Conservation (phyloP, 352 stramenopile species). For the Globisporangium lucens region DNA sequence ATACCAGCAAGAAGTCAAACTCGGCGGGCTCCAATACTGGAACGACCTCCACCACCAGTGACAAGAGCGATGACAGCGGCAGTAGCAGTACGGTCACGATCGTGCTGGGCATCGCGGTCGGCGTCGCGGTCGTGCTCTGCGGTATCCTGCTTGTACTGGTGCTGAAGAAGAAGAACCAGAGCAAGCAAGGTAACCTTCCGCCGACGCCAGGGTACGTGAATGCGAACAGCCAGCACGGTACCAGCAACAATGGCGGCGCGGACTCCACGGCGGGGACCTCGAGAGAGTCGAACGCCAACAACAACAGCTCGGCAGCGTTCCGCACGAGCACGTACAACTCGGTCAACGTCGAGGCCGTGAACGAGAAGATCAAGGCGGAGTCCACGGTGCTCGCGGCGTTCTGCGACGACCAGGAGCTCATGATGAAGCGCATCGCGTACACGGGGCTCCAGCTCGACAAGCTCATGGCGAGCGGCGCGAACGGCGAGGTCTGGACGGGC, state of each 20-base stretch:
- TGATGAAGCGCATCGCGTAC: not conserved
- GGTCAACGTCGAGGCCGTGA: not conserved
- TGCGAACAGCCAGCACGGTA: slow-evolving; percentile 15
- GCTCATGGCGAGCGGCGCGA: not conserved
- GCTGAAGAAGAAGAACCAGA: slow-evolving; percentile 22
- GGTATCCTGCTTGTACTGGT: slow-evolving; percentile 9
- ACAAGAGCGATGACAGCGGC: not conserved
- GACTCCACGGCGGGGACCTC: not conserved
- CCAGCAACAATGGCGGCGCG: not conserved
- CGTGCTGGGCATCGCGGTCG: slow-evolving; percentile 22
- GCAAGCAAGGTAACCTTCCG: slow-evolving; percentile 20
- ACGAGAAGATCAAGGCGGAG: not conserved
- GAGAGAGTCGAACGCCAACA: not conserved
- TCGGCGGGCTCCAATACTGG: not conserved
- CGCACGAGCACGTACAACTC: not conserved
- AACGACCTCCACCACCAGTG: not conserved
- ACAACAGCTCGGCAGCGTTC: not conserved
- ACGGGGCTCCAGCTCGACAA: not conserved
- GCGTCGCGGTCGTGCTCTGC: slow-evolving; percentile 18
- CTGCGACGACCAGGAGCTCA: not conserved
- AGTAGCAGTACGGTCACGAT: slow-evolving; percentile 20
- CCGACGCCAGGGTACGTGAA: slow-evolving; percentile 9
- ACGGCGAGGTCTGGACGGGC: not conserved
- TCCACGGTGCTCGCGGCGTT: not conserved
- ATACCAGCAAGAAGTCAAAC: not conserved